These are phyloP conservation scores for Fragaria nilgerrensis DNA, from an alignment of 306 rosid genomes.

Conservation along the genomic window DNA sequence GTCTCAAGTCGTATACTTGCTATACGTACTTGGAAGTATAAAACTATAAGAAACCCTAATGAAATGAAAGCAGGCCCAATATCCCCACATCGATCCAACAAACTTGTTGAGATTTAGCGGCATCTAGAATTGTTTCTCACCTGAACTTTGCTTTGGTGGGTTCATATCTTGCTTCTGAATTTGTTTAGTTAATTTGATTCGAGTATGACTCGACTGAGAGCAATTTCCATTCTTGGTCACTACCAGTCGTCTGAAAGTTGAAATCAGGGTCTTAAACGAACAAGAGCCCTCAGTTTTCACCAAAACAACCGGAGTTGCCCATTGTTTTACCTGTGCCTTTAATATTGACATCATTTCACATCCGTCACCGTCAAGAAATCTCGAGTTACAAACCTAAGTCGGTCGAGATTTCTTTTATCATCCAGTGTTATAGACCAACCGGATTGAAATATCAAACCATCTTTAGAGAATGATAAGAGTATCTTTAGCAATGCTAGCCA, in stretches of 20 bases:
- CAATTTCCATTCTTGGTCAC: background rate
- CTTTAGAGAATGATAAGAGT: too few species aligned
- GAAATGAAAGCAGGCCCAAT: too few species aligned
- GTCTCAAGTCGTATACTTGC: too few species aligned
- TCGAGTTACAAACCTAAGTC: too few species aligned
- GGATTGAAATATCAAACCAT: background rate
- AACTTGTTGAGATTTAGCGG: too few species aligned
- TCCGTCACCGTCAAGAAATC: background rate
- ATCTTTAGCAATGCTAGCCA: too few species aligned
- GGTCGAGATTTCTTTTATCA: too few species aligned
- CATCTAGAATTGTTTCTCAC: too few species aligned
- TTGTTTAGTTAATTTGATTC: background rate
- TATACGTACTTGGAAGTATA: too few species aligned
- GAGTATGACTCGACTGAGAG: background rate
- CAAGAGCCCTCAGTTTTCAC: slow-evolving; percentile 25
- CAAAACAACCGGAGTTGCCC: slow-evolving; percentile 43
- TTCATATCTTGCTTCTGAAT: background rate
- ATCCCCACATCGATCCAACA: too few species aligned
- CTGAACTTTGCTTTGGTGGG: background rate
- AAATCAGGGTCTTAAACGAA: background rate
- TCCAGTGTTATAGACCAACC: too few species aligned
- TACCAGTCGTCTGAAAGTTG: background rate
- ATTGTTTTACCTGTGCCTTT: slow-evolving; percentile 28
- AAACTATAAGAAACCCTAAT: too few species aligned
- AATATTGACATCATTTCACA: background rate